phyloP scores from a whole-genome alignment of 2,329 filamentous ascomycete species.

The Cercospora citrullina region DNA sequence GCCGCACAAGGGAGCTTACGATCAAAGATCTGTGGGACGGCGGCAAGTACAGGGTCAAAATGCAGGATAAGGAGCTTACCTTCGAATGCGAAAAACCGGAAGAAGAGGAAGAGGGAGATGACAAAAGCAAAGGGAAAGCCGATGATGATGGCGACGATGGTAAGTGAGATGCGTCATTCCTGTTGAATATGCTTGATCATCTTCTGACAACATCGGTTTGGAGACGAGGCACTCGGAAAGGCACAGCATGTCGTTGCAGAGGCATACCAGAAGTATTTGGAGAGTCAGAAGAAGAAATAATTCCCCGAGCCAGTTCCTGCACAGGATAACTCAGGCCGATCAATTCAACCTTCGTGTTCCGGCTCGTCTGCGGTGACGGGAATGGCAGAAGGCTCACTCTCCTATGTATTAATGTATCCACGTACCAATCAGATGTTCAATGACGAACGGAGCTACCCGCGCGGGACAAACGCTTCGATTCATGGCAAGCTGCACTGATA shows the following conservation, averaged over 20 bases:
- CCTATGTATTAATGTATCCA: neutral
- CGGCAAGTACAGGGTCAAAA: conserved; percentile 71
- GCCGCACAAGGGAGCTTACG: conserved; percentile 89
- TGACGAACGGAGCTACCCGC: neutral
- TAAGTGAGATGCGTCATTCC: neutral
- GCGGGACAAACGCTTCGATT: neutral
- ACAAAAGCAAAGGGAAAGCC: conserved; percentile 23
- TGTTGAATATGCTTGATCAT: neutral
- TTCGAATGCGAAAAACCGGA: conserved; percentile 45
- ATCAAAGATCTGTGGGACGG: conserved; percentile 90
- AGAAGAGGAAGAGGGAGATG: conserved; percentile 24
- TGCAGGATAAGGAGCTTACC: conserved; percentile 50
- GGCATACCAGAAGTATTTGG: conserved; percentile 11
- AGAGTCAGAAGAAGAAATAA: conserved; percentile 5
- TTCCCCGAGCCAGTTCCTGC: neutral
- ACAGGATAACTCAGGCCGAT: neutral
- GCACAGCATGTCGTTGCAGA: conserved; percentile 5
- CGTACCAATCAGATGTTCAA: neutral
- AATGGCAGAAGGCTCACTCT: neutral
- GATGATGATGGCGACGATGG: conserved; percentile 9
- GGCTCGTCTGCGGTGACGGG: neutral
- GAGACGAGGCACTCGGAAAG: neutral
- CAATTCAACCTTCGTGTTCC: neutral
- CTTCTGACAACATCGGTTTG: neutral
- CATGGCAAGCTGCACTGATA: neutral